A percentile compares a stretch with the other conserved stretches of the same genome.
These are phyloP conservation scores for Rhodotorula sp. DNA, from an alignment of 1,284 basidiomycete species.

Conservation along the genomic window DNA sequence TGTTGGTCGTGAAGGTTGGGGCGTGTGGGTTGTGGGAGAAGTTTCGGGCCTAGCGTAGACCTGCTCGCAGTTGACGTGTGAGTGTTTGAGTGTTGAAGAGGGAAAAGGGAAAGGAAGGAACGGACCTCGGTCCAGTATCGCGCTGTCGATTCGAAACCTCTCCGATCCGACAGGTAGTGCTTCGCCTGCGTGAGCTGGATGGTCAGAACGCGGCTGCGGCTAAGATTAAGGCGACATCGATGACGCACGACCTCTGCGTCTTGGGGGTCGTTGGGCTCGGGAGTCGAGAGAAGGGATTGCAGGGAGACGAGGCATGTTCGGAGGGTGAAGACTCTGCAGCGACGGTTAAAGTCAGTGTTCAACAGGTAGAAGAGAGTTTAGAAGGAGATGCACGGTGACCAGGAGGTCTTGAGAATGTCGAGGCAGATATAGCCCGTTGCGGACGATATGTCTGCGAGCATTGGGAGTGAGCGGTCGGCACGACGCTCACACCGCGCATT, in stretches of 20 bases:
- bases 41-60: constrained; percentile 1
- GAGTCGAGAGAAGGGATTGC: constrained; percentile 91
- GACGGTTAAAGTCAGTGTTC: neutral
- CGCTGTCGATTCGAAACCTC: constrained; percentile 87
- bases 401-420: constrained; percentile 53
- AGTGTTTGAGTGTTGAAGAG: no score
- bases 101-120: neutral
- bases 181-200: constrained; percentile 59
- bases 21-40: neutral
- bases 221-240: neutral
- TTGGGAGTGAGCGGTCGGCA: no score
- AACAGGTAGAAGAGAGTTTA: neutral
- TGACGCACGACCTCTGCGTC: constrained; percentile 72
- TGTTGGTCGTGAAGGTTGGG: neutral
- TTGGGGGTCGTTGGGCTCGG: constrained; percentile 95
- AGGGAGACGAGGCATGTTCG: constrained; percentile 96
- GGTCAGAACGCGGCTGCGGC: neutral
- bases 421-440: constrained; percentile 90
- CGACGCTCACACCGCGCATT: no score
- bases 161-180: constrained; percentile 84
- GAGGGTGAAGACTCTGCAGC: constrained; percentile 60
- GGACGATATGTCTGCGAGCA: constrained; percentile 63
- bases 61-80: neutral
- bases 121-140: constrained; percentile 73
- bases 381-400: constrained; percentile 53